Base-by-base conservation (phyloP, 2,329 filamentous ascomycete genomes). In the Elsinoe fawcettii region DNA sequence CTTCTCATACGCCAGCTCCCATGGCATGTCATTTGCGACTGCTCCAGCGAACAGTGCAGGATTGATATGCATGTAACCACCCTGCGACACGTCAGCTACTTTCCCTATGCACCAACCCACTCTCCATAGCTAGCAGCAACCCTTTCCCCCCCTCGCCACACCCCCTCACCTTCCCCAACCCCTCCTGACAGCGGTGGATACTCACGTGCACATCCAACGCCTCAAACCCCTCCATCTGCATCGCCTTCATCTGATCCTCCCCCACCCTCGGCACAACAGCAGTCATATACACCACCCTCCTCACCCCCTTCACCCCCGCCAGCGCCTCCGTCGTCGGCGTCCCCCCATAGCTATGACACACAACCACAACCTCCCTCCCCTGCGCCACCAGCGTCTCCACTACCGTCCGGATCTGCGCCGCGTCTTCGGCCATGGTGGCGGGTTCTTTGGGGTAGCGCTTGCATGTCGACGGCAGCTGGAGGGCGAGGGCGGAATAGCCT, bases 1-100 rank as follows among this genome's bases (percentile, higher is more conserved):
- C 55, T 57, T 61, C 16, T 59, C 51, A 5, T 57, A 30, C 1
- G 58, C 65, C 16, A 43, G 16, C 37, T 43, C 37, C 37, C 37
- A 43, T 20, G 37, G 18, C 37, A 43, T 43, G 16, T 43, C 37
- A 18, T 43, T 43, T 8, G 37, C 37, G 16, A 43, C 20, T 16
- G 37, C 14, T 2, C 14, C 37, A 18, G 37, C 37, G 37, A 20
- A 43, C 2, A 43, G 16, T 12, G 37, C 9, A 9, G 37, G 14
- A 20, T 43, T 16, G 16, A 43, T 43, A 16, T 43, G 37, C 37
- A 43, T 43, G 14, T 43, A 43, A 8, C 37, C 37, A 18, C 20
- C 37, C 37, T 43, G 37, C 20, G 20, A 43, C 14, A 16, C 16
- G 18, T 43, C 5, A 43, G 18, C 37, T n/a, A n/a, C n/a, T n/a